Evolutionary conservation across 208 protist species (phyloP), one percentile per base, ranked within the genome.

Genomic region (Crithidia fasciculata): DNA sequence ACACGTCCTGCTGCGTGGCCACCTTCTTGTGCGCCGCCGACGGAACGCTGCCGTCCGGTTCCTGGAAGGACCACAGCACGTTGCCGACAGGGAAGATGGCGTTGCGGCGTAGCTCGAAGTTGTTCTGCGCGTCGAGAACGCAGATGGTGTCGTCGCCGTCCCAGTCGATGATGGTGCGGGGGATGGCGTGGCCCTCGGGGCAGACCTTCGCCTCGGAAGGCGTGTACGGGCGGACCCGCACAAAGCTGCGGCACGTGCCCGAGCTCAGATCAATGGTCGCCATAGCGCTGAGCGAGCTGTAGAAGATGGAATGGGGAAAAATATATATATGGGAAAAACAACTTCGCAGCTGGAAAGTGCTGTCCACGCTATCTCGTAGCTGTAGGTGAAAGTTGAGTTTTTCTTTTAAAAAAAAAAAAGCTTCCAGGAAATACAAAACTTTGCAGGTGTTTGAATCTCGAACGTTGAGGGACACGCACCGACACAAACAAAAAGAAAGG

Each of bases 151-250:
- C 71, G 49, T 80, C 55, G 43, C 81, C 81, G 69, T 93, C 86
- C 86, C 87, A 93, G 2, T 62, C 19, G 18, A 96, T 47, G 18
- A 91, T 76, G 64, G 89, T 86, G 44, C 91, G 88, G 4, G 91
- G 87, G 16, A 94, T 67, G n/a, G 82, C 78, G 61, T 80, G 81
- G 69, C 82, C 88, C n/a, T 87, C 84, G 2, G 91, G 88, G 47
- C 82, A 92, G n/a, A 90, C 75, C 8, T 64, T 81, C 55, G 81
- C 87, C 83, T 96, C 91, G 8, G 76, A 76, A 3, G 80, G 67
- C 1, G 78, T 92, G 72, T 93, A 96, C 19, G 91, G 91, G 4
- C 91, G 87, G 40, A 96, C 91, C 61, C 88, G 82, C 60, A 92
- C 87, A 55, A 91, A 91, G 55, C 82, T 85, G 41, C 81, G 67